Base-by-base conservation (phyloP, 768 basidiomycete genomes). In the Favolaschia claudopus region DNA sequence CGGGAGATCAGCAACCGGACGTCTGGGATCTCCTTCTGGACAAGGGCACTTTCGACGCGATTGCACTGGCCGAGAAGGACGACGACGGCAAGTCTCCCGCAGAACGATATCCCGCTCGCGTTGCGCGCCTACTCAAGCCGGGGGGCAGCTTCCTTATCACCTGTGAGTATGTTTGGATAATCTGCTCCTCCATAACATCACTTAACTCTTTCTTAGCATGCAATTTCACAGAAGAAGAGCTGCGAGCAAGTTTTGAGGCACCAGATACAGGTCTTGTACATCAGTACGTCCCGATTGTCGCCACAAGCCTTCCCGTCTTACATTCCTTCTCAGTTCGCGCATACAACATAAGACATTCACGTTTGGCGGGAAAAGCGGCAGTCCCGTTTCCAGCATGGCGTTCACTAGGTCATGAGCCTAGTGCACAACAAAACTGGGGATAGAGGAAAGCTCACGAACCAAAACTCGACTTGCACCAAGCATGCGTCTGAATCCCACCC, bases 41-140 rank as follows among this genome's bases (percentile, higher is more conserved):
- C 73, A 95, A 95, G 70, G 93, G 93, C n/a, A 95, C 93, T 0
- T 92, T 86, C 67, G 93, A 95, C 67, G 92, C 93, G 6, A 93
- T 94, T 46, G 89, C 91, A 0, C 74, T 95, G 34, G 88, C 83
- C 46, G 79, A 80, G 52, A 87, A 85, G 67, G 85, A 88, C 37
- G 78, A 74, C 6, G 65, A 70, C 33, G 90, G 88, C 20, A 70
- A 64, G 37, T 76, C 81, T 1, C 87, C 88, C 2, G 82, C 82
- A 0, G 73, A 77, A n/a, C 70, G 67, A 17, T 94, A 95, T 70
- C 90, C 89, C 4, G 66, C 62, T 40, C 83, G 86, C 13, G 82
- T 89, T 20, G 74, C 76, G 13, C 71, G 72, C 34, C 69, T 91
- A 51, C 77, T 95, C 24, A 86, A 83, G 67, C 82, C 86, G 7